Conservation (phyloP, 495 filamentous ascomycete genomes). For the Aspergillus heteromorphus region DNA sequence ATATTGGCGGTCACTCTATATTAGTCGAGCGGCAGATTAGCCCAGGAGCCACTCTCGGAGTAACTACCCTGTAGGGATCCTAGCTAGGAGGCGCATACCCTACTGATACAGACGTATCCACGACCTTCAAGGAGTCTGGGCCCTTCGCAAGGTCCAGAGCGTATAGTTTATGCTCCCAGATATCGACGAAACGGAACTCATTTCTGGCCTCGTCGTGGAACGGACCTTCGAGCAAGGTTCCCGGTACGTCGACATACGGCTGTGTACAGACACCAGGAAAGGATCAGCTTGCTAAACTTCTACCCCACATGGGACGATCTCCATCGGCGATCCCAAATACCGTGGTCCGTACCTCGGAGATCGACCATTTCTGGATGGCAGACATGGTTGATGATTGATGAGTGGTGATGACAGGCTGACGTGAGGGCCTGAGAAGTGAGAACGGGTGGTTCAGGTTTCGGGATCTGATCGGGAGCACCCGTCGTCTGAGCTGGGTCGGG, state of each 20-base stretch:
- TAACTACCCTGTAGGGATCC: not conserved
- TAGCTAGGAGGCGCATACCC: slow-evolving; percentile 34
- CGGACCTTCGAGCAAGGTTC: slow-evolving; percentile 76
- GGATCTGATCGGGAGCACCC: slow-evolving; percentile 1
- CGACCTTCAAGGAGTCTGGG: slow-evolving; percentile 55
- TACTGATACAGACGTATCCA: slow-evolving; percentile 62
- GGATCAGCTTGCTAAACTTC: slow-evolving; percentile 1
- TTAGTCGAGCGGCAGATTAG: slow-evolving; percentile 9
- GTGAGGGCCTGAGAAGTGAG: not conserved
- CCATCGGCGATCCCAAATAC: slow-evolving; percentile 1
- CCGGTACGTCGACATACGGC: slow-evolving; percentile 72
- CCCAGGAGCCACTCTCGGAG: not conserved
- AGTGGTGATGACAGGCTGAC: not conserved
- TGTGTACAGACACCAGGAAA: slow-evolving; percentile 23
- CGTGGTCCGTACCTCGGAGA: slow-evolving; percentile 41
- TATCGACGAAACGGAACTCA: slow-evolving; percentile 83
- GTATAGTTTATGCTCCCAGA: slow-evolving; percentile 73
- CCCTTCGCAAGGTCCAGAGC: slow-evolving; percentile 62
- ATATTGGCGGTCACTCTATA: slow-evolving; percentile 76
- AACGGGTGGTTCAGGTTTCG: not conserved
- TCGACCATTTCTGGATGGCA: slow-evolving; percentile 37
- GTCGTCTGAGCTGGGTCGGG: not conserved
- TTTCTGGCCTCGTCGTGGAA: slow-evolving; percentile 65
- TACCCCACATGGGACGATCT: not conserved
- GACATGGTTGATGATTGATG: too few relatives aligned